Base-by-base conservation (phyloP, 805 yeast species). In the Cyberlindnera veronae region DNA sequence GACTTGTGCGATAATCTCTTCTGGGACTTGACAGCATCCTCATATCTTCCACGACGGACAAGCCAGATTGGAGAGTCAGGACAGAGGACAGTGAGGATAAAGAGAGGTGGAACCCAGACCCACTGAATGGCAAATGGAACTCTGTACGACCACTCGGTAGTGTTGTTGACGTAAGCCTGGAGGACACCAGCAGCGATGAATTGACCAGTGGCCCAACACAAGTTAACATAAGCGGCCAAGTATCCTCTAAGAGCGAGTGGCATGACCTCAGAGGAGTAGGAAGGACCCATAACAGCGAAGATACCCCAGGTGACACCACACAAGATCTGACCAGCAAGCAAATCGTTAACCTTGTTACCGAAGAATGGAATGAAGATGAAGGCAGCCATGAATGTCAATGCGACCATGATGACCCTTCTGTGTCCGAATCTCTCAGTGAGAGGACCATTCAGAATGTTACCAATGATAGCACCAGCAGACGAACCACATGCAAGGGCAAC, bases 51-150 rank as follows among this genome's bases (percentile, higher is more conserved):
- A 45, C 65, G 63, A 40, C 69, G 66, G 4, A 71, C 68, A 32
- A 75, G 57, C 75, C 77, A 77, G 71, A 76, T 71, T 21, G 83
- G 83, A 9, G 78, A 72, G 41, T 77, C 82, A 11, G 82, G 83
- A 30, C 78, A 73, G 5, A 72, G 55, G 38, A 42, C 62, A 11
- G 70, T 63, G 14, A 69, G 67, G 38, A 66, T 50, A 20, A 68
- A 49, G 20, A 78, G 54, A 28, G 78, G 77, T 10, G 68, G 53
- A 11, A 79, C 74, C 81, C 81, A 78, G 5, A 67, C 56, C 83
- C 83, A 78, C 59, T 78, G 84, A 10, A 77, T 42, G 3, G 77
- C 81, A 54, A 73, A 76, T 9, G 84, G 82, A 29, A 74, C 63
- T 41, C 68, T 63, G 56, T 74, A 79, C 6, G 77, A 70, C 63